Evolutionary conservation across 805 yeast genomes (phyloP).

Genomic region (Hanseniaspora mollemarum): DNA sequence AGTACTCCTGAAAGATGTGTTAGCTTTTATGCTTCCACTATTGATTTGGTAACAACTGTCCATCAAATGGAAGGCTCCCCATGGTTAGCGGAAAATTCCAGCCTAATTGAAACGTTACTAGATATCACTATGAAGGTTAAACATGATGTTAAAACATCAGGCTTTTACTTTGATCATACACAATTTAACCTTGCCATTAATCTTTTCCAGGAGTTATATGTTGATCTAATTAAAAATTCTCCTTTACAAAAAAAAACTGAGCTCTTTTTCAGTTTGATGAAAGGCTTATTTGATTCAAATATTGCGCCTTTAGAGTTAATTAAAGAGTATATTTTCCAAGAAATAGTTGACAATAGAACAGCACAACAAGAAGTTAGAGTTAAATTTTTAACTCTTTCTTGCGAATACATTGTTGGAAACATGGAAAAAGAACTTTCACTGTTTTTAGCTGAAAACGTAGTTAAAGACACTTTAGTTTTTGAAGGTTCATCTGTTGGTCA

Average conservation of each 20-base stretch:
- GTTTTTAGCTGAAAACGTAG: constrained; percentile 48
- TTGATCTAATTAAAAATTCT: constrained; percentile 28
- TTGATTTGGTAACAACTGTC: constrained; percentile 52
- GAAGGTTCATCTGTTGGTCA: constrained; percentile 45
- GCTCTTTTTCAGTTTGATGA: constrained; percentile 38
- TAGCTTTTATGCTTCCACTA: constrained; percentile 51
- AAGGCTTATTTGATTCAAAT: constrained; percentile 25
- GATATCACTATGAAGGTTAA: constrained; percentile 25
- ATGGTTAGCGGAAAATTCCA: constrained; percentile 48
- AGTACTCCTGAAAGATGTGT: constrained; percentile 29
- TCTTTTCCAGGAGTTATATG: constrained; percentile 44
- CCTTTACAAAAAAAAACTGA: constrained; percentile 26
- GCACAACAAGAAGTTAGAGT: constrained; percentile 38
- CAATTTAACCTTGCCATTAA: constrained; percentile 60
- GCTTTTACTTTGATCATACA: constrained; percentile 38
- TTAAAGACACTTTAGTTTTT: constrained; percentile 53
- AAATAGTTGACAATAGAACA: constrained; percentile 38
- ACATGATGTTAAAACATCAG: constrained; percentile 22
- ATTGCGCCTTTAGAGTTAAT: constrained; percentile 32
- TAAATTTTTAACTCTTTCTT: constrained; percentile 40
- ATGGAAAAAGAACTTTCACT: constrained; percentile 44
- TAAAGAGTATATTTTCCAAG: constrained; percentile 46
- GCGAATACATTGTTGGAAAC: constrained; percentile 40
- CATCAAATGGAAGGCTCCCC: constrained; percentile 36
- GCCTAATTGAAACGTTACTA: constrained; percentile 24